Evolutionary conservation across 1,284 basidiomycete species (phyloP).

Genomic region (Sporisorium sorghi): DNA sequence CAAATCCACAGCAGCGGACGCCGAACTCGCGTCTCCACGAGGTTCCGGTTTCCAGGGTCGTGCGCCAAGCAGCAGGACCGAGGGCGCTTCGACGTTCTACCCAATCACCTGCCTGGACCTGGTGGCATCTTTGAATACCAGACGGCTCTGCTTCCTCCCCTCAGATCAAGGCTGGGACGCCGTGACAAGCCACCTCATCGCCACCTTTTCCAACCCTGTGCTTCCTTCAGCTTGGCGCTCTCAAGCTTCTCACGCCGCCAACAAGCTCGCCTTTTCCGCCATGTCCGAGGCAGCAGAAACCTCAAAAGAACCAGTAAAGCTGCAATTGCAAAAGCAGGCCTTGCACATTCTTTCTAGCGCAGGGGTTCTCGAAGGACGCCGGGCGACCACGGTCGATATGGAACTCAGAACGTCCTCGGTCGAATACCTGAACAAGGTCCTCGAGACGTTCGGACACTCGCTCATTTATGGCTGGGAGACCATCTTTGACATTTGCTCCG

Average conservation of each 20-base stretch:
- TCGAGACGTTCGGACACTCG: constrained; percentile 90
- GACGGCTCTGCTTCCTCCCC: constrained; percentile 82
- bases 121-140: constrained; percentile 83
- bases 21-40: constrained; percentile 17
- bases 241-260: constrained; percentile 84
- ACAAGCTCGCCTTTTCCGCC: constrained; percentile 72
- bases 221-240: constrained; percentile 84
- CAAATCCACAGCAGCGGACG: constrained; percentile 3
- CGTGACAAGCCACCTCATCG: constrained; percentile 81
- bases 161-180: constrained; percentile 87
- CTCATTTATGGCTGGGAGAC: constrained; percentile 90
- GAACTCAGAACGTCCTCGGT: constrained; percentile 88
- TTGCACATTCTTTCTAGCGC: constrained; percentile 84
- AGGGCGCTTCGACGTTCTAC: constrained; percentile 72
- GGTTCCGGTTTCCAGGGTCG: constrained; percentile 15
- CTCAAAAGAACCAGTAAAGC: constrained; percentile 70
- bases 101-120: constrained; percentile 85
- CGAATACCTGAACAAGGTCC: constrained; percentile 83
- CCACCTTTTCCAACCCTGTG: constrained; percentile 76
- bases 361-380: constrained; percentile 75
- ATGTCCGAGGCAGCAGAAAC: constrained; percentile 72
- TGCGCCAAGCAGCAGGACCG: constrained; percentile 2
- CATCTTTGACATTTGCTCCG: constrained; percentile 80
- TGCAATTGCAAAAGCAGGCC: constrained; percentile 81
- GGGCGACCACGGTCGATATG: constrained; percentile 67